Conservation (phyloP, 352 stramenopile species). For the Phytophthora podocarpi region DNA sequence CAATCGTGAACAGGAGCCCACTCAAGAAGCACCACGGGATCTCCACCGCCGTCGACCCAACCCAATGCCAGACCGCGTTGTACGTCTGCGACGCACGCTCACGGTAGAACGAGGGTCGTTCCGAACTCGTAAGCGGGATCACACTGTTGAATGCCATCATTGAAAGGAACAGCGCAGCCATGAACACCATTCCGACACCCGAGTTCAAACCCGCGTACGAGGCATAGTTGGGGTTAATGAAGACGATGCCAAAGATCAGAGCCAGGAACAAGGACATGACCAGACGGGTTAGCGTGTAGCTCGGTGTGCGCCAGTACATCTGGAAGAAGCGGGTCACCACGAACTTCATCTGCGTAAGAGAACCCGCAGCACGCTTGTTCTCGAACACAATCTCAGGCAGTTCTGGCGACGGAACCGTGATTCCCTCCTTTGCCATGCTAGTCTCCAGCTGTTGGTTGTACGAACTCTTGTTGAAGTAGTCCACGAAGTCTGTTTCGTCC, state of each 20-base stretch:
- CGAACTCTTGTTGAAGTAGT: conserved; percentile 7
- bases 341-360: conserved; percentile 23
- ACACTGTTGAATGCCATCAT: conserved; percentile 65
- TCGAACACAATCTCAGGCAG: conserved; percentile 32
- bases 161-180: conserved; percentile 56
- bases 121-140: conserved; percentile 76
- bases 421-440: conserved; percentile 17
- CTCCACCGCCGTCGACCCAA: conserved; percentile 82
- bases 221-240: conserved; percentile 31
- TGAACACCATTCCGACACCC: conserved; percentile 75
- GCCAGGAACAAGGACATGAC: conserved; percentile 63
- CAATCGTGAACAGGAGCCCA: conserved; percentile 1
- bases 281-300: conserved; percentile 75
- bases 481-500: conserved; percentile 13
- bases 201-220: conserved; percentile 36
- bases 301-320: no score
- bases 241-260: conserved; percentile 70
- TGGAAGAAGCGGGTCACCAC: no score
- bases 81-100: conserved; percentile 92
- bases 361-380: conserved; percentile 26
- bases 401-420: conserved; percentile 13
- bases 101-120: conserved; percentile 65
- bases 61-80: conserved; percentile 75
- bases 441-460: conserved; percentile 7
- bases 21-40: conserved; percentile 40